Evolutionary conservation across 2,329 filamentous ascomycete species (phyloP), one percentile per base, ranked within the genome.

Genomic region (Talaromyces pinophilus): DNA sequence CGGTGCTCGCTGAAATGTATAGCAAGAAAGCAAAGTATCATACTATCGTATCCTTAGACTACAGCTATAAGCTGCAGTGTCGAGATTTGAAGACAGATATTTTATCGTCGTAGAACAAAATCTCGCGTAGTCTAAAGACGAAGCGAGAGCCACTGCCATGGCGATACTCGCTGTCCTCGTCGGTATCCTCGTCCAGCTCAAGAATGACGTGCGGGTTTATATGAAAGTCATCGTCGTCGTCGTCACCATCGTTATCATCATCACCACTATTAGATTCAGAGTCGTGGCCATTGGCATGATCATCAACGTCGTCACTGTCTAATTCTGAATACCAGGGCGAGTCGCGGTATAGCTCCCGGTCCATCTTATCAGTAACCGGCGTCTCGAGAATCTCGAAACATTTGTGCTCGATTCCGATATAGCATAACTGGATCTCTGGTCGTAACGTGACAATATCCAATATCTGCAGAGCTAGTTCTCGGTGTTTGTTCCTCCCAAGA

Each of bases 61-160:
- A 25, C 17, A 44, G 25, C 76, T 72, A 81, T 57, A 82, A 72
- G 69, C 76, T 73, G 60, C 85, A 88, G 77, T 92, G 88, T 67
- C 91, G 85, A 38, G 90, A 90, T 76, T 90, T 91, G 80, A 94
- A 94, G 66, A 94, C 89, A 33, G 90, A 88, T 63, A 92, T 87
- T 77, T 92, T 92, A 75, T 94, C 91, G 75, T 94, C 92, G 72
- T 92, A 93, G 77, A 92, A 94, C 69, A 93, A 78, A 69, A 95
- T 94, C 81, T 94, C 91, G 68, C 90, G 83, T 70, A 94, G 80
- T 64, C 87, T 84, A 67, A 93, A 83, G 71, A 83, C 80, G 67
- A 78, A 77, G 52, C 78, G 76, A 1, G 71, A 74, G 48, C 78
- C 76, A 77, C 55, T 78, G 75, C 25, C 81, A 5, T 84, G 82